These are phyloP conservation scores for Chamaecyparis obtusa DNA, from an alignment of 75 land plant genomes.

Conservation along the genomic window DNA sequence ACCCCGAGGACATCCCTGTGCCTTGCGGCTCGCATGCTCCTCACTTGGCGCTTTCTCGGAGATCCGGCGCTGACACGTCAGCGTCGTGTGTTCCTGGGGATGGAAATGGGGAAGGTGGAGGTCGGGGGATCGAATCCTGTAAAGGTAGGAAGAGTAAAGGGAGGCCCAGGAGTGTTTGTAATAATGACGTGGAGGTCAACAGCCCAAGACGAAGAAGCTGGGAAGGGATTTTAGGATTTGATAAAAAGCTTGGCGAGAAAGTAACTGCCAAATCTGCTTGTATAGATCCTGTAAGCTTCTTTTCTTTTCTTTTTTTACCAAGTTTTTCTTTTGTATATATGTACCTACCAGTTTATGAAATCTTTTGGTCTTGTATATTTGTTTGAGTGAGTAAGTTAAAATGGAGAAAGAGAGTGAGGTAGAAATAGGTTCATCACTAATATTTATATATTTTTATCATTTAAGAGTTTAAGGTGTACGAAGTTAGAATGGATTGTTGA, in stretches of 20 bases:
- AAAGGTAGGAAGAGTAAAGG: not conserved
- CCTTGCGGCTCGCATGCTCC: conserved; percentile 25
- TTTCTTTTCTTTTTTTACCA: too few species aligned
- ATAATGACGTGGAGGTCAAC: not conserved
- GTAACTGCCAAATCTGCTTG: not conserved
- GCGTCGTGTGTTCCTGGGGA: not conserved
- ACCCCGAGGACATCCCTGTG: conserved; percentile 45
- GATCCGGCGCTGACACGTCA: not conserved
- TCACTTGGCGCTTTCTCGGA: not conserved
- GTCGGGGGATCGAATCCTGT: not conserved
- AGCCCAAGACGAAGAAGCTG: conserved; percentile 1
- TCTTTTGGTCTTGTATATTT: too few species aligned
- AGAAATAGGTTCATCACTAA: too few species aligned
- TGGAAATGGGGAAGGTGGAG: not conserved
- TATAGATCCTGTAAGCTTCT: not conserved
- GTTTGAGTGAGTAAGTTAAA: too few species aligned
- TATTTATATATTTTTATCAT: too few species aligned
- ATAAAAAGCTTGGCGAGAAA: not conserved
- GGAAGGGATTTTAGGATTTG: not conserved
- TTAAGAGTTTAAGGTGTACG: too few species aligned
- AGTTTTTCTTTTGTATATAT: too few species aligned
- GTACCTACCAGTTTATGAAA: too few species aligned
- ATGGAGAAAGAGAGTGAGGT: too few species aligned
- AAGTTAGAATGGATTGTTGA: too few species aligned
- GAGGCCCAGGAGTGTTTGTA: not conserved